Evolutionary conservation across 345 rosid species (phyloP).

Genomic region (Gossypium sturtianum): DNA sequence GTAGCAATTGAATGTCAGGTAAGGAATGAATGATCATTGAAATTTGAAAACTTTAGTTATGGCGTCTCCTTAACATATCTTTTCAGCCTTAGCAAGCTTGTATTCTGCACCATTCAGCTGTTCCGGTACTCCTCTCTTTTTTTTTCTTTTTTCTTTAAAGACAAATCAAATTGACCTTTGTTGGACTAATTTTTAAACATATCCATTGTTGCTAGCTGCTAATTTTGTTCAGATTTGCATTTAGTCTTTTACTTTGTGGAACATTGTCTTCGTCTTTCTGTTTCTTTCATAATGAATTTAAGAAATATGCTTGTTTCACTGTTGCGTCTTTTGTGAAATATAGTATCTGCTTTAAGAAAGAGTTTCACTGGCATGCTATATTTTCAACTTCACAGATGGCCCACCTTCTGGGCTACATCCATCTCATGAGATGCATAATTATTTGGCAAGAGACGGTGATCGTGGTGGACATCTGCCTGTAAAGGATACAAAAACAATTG

Average conservation of each 20-base stretch:
- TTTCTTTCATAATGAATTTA: neutral
- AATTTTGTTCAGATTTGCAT: neutral
- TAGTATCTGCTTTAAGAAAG: neutral
- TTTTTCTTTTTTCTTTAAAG: neutral
- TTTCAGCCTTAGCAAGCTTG: neutral
- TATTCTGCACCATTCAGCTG: neutral
- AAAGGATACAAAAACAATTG: conserved; percentile 69
- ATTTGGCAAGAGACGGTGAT: conserved; percentile 57
- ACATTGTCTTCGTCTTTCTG: neutral
- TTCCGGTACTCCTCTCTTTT: neutral
- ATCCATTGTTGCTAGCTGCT: neutral
- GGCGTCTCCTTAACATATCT: neutral
- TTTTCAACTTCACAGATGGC: conserved; percentile 28
- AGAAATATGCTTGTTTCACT: conserved; percentile 3
- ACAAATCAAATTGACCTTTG: neutral
- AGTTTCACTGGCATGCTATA: neutral
- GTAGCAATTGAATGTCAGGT: neutral
- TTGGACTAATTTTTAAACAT: neutral
- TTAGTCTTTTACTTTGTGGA: neutral
- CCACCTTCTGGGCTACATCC: conserved; percentile 37
- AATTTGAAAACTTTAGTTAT: neutral
- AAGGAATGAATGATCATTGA: neutral
- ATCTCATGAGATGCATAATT: conserved; percentile 44
- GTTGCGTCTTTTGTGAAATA: neutral
- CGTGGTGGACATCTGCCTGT: conserved; percentile 34